These are phyloP conservation scores for Coix lacrymajobi DNA, from an alignment of 176 grass and related monocot species.

Conservation along the genomic window DNA sequence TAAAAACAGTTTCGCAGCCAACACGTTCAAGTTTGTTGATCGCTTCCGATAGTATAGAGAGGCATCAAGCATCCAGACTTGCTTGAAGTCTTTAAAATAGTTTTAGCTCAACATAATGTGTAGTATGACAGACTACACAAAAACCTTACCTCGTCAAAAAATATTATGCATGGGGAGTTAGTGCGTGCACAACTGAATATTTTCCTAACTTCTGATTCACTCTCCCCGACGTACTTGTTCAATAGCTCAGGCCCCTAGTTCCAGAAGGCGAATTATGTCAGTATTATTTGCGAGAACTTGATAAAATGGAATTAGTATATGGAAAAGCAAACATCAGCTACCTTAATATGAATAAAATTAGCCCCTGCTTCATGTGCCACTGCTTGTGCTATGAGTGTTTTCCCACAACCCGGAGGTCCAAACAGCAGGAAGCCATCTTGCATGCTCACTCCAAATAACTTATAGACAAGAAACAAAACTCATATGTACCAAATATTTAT, in stretches of 20 bases:
- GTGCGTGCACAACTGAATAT: constrained; percentile 75
- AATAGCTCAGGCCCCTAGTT: constrained; percentile 78
- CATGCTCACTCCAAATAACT: constrained; percentile 71
- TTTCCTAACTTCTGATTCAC: constrained; percentile 79
- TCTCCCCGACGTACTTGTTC: constrained; percentile 94
- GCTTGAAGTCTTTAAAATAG: not conserved
- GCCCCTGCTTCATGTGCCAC: no score
- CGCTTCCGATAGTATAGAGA: not conserved
- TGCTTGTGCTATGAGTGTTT: no score
- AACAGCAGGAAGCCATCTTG: no score
- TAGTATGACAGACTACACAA: not conserved
- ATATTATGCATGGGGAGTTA: constrained; percentile 75
- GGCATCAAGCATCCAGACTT: not conserved
- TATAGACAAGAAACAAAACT: not conserved
- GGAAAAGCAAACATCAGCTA: constrained; percentile 4
- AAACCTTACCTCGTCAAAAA: constrained; percentile 84
- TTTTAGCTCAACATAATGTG: not conserved
- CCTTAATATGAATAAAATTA: no score
- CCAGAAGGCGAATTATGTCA: not conserved
- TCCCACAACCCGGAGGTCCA: no score
- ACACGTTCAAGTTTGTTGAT: not conserved
- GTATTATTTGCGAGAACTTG: not conserved
- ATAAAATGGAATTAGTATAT: not conserved
- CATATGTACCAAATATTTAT: not conserved
- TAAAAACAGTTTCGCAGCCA: not conserved